Evolutionary conservation across 768 basidiomycete genomes (phyloP).

Genomic region (Botryobasidium botryosum): DNA sequence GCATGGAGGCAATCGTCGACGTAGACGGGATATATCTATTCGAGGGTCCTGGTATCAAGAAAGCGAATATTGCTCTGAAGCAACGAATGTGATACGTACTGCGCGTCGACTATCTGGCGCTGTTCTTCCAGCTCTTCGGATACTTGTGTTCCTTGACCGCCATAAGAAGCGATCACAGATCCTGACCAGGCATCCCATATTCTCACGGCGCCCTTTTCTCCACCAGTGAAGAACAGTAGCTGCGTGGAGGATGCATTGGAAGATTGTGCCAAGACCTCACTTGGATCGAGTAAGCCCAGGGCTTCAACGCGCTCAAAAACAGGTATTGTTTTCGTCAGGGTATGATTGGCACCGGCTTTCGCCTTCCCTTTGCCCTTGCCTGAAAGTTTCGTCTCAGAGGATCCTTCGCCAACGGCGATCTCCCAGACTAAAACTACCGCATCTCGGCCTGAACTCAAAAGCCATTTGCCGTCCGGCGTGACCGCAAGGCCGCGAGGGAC

Average conservation of each 20-base stretch:
- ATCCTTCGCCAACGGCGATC: conserved; percentile 24
- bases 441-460: conserved; percentile 84
- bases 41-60: conserved; percentile 3
- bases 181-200: conserved; percentile 70
- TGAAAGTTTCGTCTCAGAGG: background rate
- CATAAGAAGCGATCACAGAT: conserved; percentile 41
- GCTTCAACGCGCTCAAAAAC: conserved; percentile 77
- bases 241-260: conserved; percentile 21
- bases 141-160: conserved; percentile 26
- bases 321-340: conserved; percentile 62
- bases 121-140: conserved; percentile 55
- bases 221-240: conserved; percentile 72
- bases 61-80: background rate
- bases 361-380: conserved; percentile 12
- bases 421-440: conserved; percentile 92
- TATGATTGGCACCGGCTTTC: conserved; percentile 22
- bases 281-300: conserved; percentile 46
- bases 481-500: conserved; percentile 85
- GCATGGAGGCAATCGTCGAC: conserved; percentile 60
- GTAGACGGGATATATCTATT: conserved; percentile 49
- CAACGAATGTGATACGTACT: conserved; percentile 46
- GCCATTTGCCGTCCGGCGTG: conserved; percentile 70
- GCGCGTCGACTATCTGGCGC: conserved; percentile 59
- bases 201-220: conserved; percentile 71
- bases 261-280: conserved; percentile 32